Percentiles rank a stretch among this genome's conserved stretches.
These are phyloP conservation scores for Pythium volutum DNA, from an alignment of 352 stramenopile species.

Conservation along the genomic window DNA sequence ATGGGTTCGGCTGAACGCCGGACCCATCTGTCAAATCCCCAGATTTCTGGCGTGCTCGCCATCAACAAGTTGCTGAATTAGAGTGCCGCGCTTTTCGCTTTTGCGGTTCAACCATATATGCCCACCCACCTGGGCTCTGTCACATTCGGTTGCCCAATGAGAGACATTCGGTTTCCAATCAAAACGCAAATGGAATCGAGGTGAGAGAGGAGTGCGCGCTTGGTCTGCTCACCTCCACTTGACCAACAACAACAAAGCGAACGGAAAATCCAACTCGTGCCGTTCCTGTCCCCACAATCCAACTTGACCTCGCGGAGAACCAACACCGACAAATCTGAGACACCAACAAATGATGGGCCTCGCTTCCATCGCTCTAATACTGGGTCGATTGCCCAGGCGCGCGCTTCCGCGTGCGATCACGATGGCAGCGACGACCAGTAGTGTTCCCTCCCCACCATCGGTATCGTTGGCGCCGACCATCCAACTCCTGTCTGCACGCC, in stretches of 20 bases:
- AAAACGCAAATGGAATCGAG: background rate
- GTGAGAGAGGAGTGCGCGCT: background rate
- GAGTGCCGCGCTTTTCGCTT: background rate
- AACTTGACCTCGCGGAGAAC: background rate
- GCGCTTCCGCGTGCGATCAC: background rate
- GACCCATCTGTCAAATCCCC: conserved; percentile 13
- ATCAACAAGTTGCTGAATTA: background rate
- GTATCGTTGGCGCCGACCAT: background rate
- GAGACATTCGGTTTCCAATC: background rate
- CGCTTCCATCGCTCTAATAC: background rate
- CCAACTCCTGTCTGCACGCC: background rate
- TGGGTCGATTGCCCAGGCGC: background rate
- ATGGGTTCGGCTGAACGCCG: conserved; percentile 11
- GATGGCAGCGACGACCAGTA: background rate
- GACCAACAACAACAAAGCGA: background rate
- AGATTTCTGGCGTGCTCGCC: background rate
- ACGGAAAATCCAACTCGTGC: too few species aligned
- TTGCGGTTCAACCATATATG: background rate
- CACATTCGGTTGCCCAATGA: background rate
- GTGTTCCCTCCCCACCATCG: background rate
- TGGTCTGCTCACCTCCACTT: background rate
- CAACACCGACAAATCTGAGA: background rate
- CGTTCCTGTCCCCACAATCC: background rate
- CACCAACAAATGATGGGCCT: conserved; percentile 2
- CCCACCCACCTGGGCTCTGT: background rate